Evolutionary conservation across 2,329 filamentous ascomycete species (phyloP).

Genomic region (Aspergillus candidus): DNA sequence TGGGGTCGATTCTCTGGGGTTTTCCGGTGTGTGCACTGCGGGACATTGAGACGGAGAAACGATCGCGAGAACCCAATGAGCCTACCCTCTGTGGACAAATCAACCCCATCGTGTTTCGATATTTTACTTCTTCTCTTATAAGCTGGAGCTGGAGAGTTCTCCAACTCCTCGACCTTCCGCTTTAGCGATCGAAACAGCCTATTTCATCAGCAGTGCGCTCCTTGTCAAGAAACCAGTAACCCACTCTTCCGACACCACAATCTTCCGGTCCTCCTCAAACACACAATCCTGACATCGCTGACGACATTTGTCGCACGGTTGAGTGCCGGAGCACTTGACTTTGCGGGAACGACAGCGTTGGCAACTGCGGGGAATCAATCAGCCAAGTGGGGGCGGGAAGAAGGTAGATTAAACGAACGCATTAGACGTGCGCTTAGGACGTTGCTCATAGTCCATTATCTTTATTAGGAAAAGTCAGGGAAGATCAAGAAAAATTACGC

Average conservation of each 20-base stretch:
- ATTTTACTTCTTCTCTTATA: conserved; percentile 10
- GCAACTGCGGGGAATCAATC: conserved; percentile 22
- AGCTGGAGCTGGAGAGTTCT: conserved; percentile 8
- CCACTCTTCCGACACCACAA: conserved; percentile 41
- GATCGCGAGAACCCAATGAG: neutral
- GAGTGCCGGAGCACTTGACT: conserved; percentile 33
- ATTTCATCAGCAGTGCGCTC: neutral
- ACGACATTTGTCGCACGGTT: conserved; percentile 34
- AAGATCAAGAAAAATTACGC: conserved; percentile 2
- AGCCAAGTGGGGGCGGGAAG: neutral
- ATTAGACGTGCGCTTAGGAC: conserved; percentile 15
- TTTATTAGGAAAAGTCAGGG: neutral
- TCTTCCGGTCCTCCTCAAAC: conserved; percentile 39
- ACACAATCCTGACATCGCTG: conserved; percentile 31
- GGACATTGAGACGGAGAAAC: neutral
- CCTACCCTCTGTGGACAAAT: conserved; percentile 2
- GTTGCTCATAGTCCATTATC: conserved; percentile 13
- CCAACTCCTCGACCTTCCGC: conserved; percentile 14
- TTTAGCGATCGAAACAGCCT: conserved; percentile 15
- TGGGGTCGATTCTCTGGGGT: conserved; percentile 1
- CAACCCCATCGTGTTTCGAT: conserved; percentile 1
- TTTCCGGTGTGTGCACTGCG: conserved; percentile 1
- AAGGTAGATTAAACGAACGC: conserved; percentile 8
- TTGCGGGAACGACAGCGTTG: conserved; percentile 35
- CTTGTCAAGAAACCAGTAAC: neutral